Conservation (phyloP, 306 rosid genomes). For the Vigna reflexopilosa region DNA sequence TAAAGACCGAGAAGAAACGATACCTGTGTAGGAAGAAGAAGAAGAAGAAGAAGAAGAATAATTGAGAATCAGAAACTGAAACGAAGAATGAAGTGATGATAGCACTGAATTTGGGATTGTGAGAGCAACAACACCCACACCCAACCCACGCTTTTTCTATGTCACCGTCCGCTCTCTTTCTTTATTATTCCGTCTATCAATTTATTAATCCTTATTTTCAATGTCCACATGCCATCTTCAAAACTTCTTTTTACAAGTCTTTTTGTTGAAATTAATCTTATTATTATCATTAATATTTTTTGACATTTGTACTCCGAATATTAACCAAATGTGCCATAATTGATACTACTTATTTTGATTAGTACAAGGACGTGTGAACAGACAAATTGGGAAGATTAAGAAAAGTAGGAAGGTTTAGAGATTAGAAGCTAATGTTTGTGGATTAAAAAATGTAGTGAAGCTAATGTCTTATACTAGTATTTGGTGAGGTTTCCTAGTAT, state of each 20-base stretch:
- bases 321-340: neutral
- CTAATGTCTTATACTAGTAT: neutral
- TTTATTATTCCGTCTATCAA: neutral
- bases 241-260: no score
- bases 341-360: neutral
- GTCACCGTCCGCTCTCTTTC: neutral
- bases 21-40: neutral
- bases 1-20: neutral
- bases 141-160: slow-evolving; percentile 10
- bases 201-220: slow-evolving; percentile 2
- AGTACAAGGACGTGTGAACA: neutral
- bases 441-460: neutral
- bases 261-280: no score
- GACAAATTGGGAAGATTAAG: neutral
- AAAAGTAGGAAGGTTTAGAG: neutral
- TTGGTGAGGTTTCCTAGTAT: slow-evolving; percentile 39
- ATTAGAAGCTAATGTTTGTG: neutral
- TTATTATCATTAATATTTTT: neutral
- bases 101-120: slow-evolving; percentile 6
- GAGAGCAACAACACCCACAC: neutral
- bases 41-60: no score
- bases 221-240: neutral
- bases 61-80: neutral
- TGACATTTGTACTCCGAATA: neutral
- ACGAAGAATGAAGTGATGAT: neutral